Evolutionary conservation across 768 basidiomycete genomes (phyloP).

Genomic region (Fomitopsis serialis): DNA sequence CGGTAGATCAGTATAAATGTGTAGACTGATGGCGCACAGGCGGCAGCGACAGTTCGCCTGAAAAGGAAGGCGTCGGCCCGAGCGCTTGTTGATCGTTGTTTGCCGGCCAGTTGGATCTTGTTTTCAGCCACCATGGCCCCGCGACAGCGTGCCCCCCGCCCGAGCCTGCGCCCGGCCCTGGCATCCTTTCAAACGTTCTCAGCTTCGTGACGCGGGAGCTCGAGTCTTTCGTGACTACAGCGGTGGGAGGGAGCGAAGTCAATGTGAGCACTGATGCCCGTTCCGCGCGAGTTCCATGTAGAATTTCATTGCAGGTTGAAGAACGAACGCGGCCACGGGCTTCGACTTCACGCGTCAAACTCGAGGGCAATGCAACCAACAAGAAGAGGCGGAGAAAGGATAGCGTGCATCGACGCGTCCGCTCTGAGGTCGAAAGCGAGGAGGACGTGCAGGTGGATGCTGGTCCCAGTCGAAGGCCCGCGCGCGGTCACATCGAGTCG

Average conservation of each 20-base stretch:
- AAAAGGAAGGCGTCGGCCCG: neutral
- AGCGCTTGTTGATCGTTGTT: constrained; percentile 13
- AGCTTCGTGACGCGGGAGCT: constrained; percentile 68
- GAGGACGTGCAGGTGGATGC: no score
- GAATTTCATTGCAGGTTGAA: neutral
- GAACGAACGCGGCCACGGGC: constrained; percentile 13
- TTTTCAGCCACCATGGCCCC: constrained; percentile 11
- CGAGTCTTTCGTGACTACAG: constrained; percentile 63
- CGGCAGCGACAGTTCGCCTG: neutral
- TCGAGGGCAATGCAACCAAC: constrained; percentile 6
- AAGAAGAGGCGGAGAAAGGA: constrained; percentile 1
- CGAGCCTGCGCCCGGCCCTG: constrained; percentile 16
- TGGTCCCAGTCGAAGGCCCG: neutral
- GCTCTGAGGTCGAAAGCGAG: neutral
- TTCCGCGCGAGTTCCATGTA: neutral
- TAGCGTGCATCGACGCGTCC: neutral
- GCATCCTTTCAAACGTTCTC: constrained; percentile 59
- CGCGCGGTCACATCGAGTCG: neutral
- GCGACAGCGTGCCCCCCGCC: constrained; percentile 8
- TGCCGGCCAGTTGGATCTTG: constrained; percentile 6
- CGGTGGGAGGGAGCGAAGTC: constrained; percentile 45
- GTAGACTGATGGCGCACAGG: no score
- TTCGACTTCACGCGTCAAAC: constrained; percentile 19
- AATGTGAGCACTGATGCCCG: constrained; percentile 35
- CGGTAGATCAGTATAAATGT: no score